Conservation (phyloP, 129 eudicot species). For the Solidago caesia region DNA sequence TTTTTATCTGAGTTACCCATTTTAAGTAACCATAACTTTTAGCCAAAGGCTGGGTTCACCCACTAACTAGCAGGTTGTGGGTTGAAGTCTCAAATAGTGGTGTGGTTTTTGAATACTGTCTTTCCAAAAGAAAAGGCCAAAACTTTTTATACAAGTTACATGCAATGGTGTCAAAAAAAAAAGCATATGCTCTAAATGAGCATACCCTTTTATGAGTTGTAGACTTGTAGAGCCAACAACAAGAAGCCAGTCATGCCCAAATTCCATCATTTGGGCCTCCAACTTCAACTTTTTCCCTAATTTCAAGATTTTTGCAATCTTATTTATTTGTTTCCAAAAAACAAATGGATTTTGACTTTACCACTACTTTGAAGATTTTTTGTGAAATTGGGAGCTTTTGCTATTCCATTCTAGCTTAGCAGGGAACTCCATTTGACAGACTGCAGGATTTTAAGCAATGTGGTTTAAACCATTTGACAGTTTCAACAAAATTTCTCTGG, state of each 20-base stretch:
- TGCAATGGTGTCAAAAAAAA: background rate
- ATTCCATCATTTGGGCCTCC: background rate
- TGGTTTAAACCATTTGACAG: conserved; percentile 4
- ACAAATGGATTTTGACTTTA: too few relatives aligned
- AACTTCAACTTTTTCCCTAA: background rate
- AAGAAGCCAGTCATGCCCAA: background rate
- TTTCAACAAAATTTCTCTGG: background rate
- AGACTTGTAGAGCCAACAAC: background rate
- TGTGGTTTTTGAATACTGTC: too few relatives aligned
- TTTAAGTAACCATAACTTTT: too few relatives aligned
- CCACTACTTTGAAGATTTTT: background rate
- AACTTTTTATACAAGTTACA: background rate
- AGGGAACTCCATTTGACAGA: background rate
- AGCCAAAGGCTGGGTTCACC: too few relatives aligned
- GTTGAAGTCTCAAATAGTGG: too few relatives aligned
- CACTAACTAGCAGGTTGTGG: too few relatives aligned
- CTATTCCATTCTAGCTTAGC: too few relatives aligned
- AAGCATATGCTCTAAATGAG: too few relatives aligned
- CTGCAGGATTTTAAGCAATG: conserved; percentile 10
- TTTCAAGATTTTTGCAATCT: conserved; percentile 1
- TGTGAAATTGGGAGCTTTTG: too few relatives aligned
- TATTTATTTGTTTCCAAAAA: background rate
- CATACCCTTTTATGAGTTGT: background rate
- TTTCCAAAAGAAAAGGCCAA: too few relatives aligned
- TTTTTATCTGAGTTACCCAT: too few relatives aligned